Percentiles rank a stretch among this genome's conserved stretches.
phyloP scores from a whole-genome alignment of 257 asterid species.

The Cynanchum wilfordii region DNA sequence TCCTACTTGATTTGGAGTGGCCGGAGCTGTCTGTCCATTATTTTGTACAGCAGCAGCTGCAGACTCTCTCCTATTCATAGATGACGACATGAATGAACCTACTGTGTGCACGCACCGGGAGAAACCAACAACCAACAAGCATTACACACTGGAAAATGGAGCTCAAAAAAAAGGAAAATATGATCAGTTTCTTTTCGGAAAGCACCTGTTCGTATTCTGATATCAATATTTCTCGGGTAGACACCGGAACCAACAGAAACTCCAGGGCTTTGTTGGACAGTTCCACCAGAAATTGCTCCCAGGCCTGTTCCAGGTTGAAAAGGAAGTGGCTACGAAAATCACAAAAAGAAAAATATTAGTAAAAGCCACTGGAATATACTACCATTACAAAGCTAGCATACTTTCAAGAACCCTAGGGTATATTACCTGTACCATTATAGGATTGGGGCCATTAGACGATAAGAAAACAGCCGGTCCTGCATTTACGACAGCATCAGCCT shows the following conservation, averaged over 20 bases:
- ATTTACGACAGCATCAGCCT: slow-evolving; percentile 92
- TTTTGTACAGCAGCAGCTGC: slow-evolving; percentile 42
- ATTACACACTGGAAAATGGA: neutral
- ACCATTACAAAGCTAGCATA: slow-evolving; percentile 10
- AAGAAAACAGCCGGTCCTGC: slow-evolving; percentile 93
- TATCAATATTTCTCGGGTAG: slow-evolving; percentile 85
- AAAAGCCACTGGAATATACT: slow-evolving; percentile 11
- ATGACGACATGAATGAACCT: slow-evolving; percentile 57
- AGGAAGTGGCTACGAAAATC: slow-evolving; percentile 60
- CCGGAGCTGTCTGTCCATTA: slow-evolving; percentile 49
- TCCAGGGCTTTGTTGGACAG: slow-evolving; percentile 55
- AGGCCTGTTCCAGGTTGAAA: slow-evolving; percentile 68
- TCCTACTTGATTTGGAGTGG: slow-evolving; percentile 27
- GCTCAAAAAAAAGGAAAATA: neutral
- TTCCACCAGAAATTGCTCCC: slow-evolving; percentile 59
- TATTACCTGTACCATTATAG: slow-evolving; percentile 96
- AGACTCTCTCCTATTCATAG: slow-evolving; percentile 53
- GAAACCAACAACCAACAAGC: neutral
- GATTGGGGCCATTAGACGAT: slow-evolving; percentile 83
- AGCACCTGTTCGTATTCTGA: slow-evolving; percentile 92
- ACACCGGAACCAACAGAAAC: slow-evolving; percentile 52
- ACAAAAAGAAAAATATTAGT: slow-evolving; percentile 15
- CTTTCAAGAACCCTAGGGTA: neutral
- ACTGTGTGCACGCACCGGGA: slow-evolving; percentile 1
- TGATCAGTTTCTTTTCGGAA: neutral